Base-by-base conservation (phyloP, 2,329 filamentous ascomycete species). In the Colletotrichum eremochloae region DNA sequence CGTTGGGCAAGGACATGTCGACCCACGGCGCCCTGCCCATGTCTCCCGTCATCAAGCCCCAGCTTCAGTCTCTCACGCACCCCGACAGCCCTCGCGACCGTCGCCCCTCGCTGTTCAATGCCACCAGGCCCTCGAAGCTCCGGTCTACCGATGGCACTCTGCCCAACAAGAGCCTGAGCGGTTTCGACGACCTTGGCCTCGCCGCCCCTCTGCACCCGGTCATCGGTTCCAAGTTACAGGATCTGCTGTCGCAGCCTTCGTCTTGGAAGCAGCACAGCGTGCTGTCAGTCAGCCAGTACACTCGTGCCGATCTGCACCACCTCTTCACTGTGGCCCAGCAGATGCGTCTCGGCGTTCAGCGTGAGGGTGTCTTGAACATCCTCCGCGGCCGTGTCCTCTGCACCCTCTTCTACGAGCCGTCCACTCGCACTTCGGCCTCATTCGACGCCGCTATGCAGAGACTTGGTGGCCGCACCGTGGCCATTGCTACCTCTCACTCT, bases 381-480 rank as follows among this genome's bases (percentile, higher is more conserved):
- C 90, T 99, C 74, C 94, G 93, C 78, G 95, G 95, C 38, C 91
- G 93, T 57, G 90, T 99, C 15, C 88, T 99, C 48, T 94, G 93
- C 84, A 96, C 94, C 2, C 91, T 99, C 85, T 99, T 99, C 89
- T 99, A 95, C 83, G 96, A 99, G 87, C 96, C 96, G 2, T 98
- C 96, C 0, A 99, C 96, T 3, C 90, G 96, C 67, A 99, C 96
- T 6, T 98, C 96, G 15, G 91, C 94, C 48, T 99, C 96, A 4
- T 99, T 99, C 78, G 96, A 99, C 80, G 94, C 96, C 68, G 96
- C 96, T 53, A 99, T 99, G 96, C 97, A 99, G 87, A 93, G 97
- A 64, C 92, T 99, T 6, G 96, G 96, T 76, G 96, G 96, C 60
- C 90, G 94, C 61, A 96, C 93, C 3, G 89, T 99, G 66, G 88